phyloP scores from a whole-genome alignment of 2,329 filamentous ascomycete genomes.

The Emergomyces orientalis region DNA sequence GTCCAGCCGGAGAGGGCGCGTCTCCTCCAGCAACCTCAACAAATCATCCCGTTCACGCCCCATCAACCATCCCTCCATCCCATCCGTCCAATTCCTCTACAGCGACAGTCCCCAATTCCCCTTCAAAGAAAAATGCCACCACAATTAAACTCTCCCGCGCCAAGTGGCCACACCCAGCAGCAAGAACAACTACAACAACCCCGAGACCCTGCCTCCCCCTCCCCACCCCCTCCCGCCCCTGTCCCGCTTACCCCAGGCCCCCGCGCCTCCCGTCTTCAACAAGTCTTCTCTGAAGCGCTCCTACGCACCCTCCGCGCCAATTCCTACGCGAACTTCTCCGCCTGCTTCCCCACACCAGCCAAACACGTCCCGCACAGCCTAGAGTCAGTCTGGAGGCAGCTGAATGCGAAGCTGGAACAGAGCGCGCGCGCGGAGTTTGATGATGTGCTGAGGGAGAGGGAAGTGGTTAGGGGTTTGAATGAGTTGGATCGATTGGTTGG shows the following conservation, averaged over 20 bases:
- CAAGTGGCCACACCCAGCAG: conserved; percentile 1
- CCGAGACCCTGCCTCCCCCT: conserved; percentile 35
- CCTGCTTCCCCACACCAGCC: conserved; percentile 56
- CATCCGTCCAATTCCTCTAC: not conserved
- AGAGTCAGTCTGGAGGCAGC: conserved; percentile 49
- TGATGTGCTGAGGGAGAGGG: conserved; percentile 47
- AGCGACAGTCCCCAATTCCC: not conserved
- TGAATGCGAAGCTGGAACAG: conserved; percentile 50
- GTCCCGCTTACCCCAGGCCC: conserved; percentile 48
- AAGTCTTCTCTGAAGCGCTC: conserved; percentile 52
- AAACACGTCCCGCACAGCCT: conserved; percentile 48
- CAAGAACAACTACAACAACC: conserved; percentile 25
- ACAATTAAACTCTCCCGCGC: not conserved
- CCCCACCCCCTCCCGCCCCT: conserved; percentile 45
- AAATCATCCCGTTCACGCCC: not conserved
- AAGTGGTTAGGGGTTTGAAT: conserved; percentile 50
- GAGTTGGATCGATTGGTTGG: conserved; percentile 51
- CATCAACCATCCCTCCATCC: not conserved
- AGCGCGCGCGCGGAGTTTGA: conserved; percentile 52
- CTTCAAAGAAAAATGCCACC: not conserved
- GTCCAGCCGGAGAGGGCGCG: not conserved
- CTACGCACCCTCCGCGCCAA: conserved; percentile 52
- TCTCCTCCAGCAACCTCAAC: not conserved
- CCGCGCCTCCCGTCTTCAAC: conserved; percentile 51
- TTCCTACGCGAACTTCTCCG: conserved; percentile 51